Base-by-base conservation (phyloP, 345 rosid genomes). In the Salix dunnii region DNA sequence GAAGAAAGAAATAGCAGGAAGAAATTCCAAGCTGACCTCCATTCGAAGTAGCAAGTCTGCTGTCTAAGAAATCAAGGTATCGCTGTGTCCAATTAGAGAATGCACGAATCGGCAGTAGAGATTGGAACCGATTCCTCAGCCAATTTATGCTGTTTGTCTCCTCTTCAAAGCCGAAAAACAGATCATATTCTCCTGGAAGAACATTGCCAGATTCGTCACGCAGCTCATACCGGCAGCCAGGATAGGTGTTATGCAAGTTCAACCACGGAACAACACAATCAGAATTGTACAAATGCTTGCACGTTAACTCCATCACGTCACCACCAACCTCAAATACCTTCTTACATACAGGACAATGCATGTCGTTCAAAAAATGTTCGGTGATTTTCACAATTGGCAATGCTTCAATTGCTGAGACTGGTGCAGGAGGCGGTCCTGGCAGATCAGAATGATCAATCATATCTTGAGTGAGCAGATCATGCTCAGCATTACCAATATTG, bases 251-350 rank as follows among this genome's bases (percentile, higher is more conserved):
- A 75, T 89, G 91, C 65, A 90, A 75, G 75, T 71, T 83, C 75
- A 94, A 73, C 97, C 97, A 92, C 6, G 97, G 94, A 7, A 87
- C 46, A 53, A 94, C 88, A 77, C 98, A 92, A 9, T 79, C 89
- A 0, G 89, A 75, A 82, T 94, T 97, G 28, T 90, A 94, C 58
- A 90, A 66, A 81, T 94, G 98, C 70, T 84, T 76, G 80, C 98
- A 92, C 10, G 88, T 87, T 80, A 92, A 71, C 80, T 86, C 91
- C 77, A 77, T 87, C 1, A 68, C 91, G 38, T 86, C 87, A 10
- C 81, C 87, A 7, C 83, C 94, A 30, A 88, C 74, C 79, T 79
- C 85, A 9, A 91, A 91, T 66, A 88, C 91, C 1, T 94, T 97
- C 71, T 92, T 92, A 79, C 97, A 94, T 43, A 94, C 83, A 0